Conservation (phyloP, 768 basidiomycete genomes). For the Tricholoma furcatifolium region DNA sequence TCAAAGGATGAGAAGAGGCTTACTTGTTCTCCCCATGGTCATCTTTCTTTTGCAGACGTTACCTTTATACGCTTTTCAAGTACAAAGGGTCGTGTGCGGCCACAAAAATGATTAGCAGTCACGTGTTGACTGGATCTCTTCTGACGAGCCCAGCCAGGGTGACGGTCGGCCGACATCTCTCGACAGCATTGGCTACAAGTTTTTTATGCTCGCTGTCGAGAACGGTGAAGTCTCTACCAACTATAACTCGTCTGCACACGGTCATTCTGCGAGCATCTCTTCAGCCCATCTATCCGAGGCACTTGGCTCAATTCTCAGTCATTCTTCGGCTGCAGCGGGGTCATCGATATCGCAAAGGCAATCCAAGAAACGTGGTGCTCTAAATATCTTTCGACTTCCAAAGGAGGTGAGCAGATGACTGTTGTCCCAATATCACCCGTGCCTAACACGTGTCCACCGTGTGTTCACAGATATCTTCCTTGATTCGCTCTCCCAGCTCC, state of each 20-base stretch:
- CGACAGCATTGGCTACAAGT: neutral
- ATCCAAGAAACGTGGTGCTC: conserved; percentile 18
- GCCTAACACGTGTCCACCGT: conserved; percentile 49
- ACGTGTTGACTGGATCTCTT: no score
- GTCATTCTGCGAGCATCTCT: conserved; percentile 2
- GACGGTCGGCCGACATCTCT: neutral
- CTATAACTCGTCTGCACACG: neutral
- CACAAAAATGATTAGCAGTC: no score
- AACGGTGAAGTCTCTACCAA: neutral
- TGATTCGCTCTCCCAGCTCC: conserved; percentile 40
- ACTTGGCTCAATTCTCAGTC: conserved; percentile 8
- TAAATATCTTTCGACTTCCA: conserved; percentile 25
- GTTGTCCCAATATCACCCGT: conserved; percentile 22
- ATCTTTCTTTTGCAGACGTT: conserved; percentile 9
- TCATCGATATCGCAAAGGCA: conserved; percentile 13
- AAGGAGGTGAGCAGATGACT: conserved; percentile 32
- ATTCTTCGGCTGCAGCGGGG: conserved; percentile 7
- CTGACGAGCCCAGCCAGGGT: no score
- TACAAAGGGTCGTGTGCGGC: neutral
- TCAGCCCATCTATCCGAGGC: conserved; percentile 6
- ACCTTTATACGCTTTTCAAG: neutral
- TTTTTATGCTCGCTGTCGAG: neutral
- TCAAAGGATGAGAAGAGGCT: neutral
- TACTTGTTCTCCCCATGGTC: conserved; percentile 44
- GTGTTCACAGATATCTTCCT: conserved; percentile 35